A percentile compares a stretch with the other conserved stretches of the same genome.
Conservation (phyloP, 495 filamentous ascomycete species). For the Aspergillus kassunensis region DNA sequence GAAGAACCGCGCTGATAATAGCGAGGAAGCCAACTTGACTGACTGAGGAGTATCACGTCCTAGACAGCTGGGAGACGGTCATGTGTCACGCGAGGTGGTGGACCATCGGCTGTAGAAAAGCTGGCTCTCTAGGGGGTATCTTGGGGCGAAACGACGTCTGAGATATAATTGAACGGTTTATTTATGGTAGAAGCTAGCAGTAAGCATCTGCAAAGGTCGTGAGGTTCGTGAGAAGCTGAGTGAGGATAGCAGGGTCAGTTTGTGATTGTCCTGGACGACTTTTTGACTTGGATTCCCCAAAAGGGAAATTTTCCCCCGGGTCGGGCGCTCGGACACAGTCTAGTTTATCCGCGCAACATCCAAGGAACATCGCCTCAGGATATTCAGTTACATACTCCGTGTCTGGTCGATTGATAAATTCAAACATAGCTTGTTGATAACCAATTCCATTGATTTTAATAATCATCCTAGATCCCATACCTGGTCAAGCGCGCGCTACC, state of each 20-base stretch:
- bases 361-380: too few relatives aligned
- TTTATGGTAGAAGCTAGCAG: not conserved
- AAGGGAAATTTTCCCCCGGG: slow-evolving; percentile 1
- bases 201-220: not conserved
- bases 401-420: too few relatives aligned
- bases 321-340: too few relatives aligned
- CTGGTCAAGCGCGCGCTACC: not conserved
- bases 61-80: not conserved
- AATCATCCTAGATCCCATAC: slow-evolving; percentile 1
- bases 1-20: slow-evolving; percentile 28
- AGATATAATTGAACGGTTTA: not conserved
- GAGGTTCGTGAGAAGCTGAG: not conserved
- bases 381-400: too few relatives aligned
- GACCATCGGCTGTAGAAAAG: not conserved
- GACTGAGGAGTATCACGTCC: not conserved
- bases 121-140: not conserved
- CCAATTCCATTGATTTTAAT: slow-evolving; percentile 1
- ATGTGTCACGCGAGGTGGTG: slow-evolving; percentile 3
- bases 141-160: too few relatives aligned
- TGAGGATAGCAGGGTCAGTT: too few relatives aligned
- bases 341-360: too few relatives aligned
- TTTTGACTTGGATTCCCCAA: slow-evolving; percentile 3
- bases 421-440: too few relatives aligned
- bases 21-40: slow-evolving; percentile 45
- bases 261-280: not conserved